phyloP scores from a whole-genome alignment of 2,329 filamentous ascomycete species.

The Penicillium sp. region DNA sequence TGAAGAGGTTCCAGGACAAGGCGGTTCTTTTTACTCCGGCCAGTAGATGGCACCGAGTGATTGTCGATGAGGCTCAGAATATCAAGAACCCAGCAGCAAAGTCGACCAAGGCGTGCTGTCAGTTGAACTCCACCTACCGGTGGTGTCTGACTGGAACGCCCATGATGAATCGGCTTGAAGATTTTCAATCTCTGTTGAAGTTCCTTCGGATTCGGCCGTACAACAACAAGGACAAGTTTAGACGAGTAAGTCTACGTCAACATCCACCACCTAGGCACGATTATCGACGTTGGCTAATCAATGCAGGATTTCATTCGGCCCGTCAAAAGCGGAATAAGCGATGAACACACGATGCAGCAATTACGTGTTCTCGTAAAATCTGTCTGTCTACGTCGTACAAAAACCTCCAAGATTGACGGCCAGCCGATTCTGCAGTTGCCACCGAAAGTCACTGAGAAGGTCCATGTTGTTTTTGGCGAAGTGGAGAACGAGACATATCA shows the following conservation, averaged over 20 bases:
- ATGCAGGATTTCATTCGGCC: slow-evolving; percentile 52
- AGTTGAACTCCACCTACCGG: slow-evolving; percentile 60
- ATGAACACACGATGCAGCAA: slow-evolving; percentile 61
- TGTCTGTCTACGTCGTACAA: slow-evolving; percentile 78
- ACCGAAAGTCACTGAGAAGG: slow-evolving; percentile 59
- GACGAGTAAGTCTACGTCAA: slow-evolving; percentile 42
- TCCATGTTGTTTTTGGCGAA: slow-evolving; percentile 63
- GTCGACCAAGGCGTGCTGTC: slow-evolving; percentile 58
- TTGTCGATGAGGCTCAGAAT: slow-evolving; percentile 76
- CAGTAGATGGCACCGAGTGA: slow-evolving; percentile 64
- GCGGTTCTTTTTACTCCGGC: slow-evolving; percentile 56
- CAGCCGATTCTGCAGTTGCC: slow-evolving; percentile 70
- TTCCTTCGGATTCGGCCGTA: slow-evolving; percentile 79
- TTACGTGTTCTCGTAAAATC: slow-evolving; percentile 74
- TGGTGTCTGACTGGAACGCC: slow-evolving; percentile 79
- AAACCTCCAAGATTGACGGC: slow-evolving; percentile 74
- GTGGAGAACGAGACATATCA: slow-evolving; percentile 66
- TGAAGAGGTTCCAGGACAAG: slow-evolving; percentile 3
- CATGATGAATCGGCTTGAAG: slow-evolving; percentile 81
- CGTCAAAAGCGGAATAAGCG: slow-evolving; percentile 44
- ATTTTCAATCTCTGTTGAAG: slow-evolving; percentile 72
- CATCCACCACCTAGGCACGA: no score
- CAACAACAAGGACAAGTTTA: slow-evolving; percentile 62
- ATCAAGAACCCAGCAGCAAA: slow-evolving; percentile 73
- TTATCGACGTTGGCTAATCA: no score